Evolutionary conservation across 129 eudicot species (phyloP).

Genomic region (Silybum marianum): DNA sequence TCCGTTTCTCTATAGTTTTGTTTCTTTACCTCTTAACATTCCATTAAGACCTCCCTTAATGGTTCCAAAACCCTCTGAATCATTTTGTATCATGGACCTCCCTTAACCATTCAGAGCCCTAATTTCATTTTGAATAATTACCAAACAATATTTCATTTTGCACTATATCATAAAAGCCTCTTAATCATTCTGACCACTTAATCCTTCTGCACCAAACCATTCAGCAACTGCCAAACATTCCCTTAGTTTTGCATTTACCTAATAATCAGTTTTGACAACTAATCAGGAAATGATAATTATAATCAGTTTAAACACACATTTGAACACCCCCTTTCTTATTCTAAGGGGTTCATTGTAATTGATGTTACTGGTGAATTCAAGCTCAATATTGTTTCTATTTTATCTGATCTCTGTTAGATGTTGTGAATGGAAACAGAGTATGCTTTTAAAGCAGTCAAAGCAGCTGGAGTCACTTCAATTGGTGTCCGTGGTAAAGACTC

Average conservation of each 20-base stretch:
- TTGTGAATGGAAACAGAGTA: constrained; percentile 55
- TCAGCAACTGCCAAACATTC: no score
- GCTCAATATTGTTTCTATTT: neutral
- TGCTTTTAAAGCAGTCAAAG: constrained; percentile 94
- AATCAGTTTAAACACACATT: neutral
- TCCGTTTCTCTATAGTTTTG: neutral
- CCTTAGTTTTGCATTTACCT: neutral
- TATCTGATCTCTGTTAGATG: constrained; percentile 11
- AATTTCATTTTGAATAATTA: no score
- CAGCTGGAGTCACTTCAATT: constrained; percentile 87
- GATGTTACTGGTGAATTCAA: neutral
- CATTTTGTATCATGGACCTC: no score
- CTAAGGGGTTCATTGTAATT: neutral
- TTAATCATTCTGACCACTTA: no score
- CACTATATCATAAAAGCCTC: no score
- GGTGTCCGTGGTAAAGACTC: constrained; percentile 95
- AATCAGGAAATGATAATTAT: neutral
- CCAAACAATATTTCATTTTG: no score
- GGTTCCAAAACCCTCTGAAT: no score
- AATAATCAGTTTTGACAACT: neutral
- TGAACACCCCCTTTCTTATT: neutral
- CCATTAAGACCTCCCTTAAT: no score
- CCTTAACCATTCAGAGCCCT: no score
- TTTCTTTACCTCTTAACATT: no score
- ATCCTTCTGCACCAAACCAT: no score